Evolutionary conservation across 139 green algal genomes (phyloP).

Genomic region (Chloropicon primus): DNA sequence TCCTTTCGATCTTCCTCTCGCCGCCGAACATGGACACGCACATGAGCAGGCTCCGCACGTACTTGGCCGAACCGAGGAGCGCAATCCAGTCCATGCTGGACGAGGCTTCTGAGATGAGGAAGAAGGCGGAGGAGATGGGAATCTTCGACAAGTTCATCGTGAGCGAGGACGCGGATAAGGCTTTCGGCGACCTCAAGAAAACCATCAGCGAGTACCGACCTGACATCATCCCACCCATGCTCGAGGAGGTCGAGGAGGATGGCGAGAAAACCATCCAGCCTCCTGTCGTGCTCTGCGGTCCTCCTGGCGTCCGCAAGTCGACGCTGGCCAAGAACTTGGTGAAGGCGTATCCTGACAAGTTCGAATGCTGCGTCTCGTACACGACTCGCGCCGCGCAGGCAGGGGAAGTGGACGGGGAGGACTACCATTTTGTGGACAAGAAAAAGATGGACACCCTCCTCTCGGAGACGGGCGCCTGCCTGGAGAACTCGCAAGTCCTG

Average conservation of each 20-base stretch:
- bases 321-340: not conserved
- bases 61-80: conserved; percentile 32
- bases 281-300: conserved; percentile 6
- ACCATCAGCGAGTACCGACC: conserved; percentile 24
- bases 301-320: not conserved
- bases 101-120: conserved; percentile 9
- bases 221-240: conserved; percentile 2
- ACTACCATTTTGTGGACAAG: conserved; percentile 22
- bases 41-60: conserved; percentile 9
- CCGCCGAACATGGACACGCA: conserved; percentile 21
- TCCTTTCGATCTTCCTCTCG: conserved; percentile 45
- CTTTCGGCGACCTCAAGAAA: conserved; percentile 26
- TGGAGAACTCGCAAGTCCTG: not conserved
- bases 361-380: conserved; percentile 20
- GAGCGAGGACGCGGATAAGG: conserved; percentile 25
- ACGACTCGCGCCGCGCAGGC: conserved; percentile 18
- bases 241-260: conserved; percentile 1
- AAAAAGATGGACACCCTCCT: conserved; percentile 13
- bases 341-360: conserved; percentile 25
- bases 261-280: not conserved
- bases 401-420: conserved; percentile 21
- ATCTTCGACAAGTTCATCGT: conserved; percentile 34
- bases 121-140: conserved; percentile 11
- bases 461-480: not conserved
- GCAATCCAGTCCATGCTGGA: conserved; percentile 26